These are phyloP conservation scores for Pythium sukuiense DNA, from an alignment of 352 stramenopile genomes.

Conservation along the genomic window DNA sequence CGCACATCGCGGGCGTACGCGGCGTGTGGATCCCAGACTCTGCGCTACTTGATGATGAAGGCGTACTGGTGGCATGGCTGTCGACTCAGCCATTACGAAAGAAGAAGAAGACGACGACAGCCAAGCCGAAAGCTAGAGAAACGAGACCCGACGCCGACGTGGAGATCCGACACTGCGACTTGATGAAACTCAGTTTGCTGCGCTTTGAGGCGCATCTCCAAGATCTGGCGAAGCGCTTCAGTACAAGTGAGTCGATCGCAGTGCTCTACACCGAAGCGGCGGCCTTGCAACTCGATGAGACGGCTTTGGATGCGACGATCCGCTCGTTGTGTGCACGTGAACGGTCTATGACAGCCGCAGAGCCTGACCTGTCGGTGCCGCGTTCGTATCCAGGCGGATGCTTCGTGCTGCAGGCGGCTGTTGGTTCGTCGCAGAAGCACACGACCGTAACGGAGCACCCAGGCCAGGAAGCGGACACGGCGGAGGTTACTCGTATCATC, in stretches of 20 bases:
- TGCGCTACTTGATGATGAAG: constrained; percentile 42
- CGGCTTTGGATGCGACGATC: constrained; percentile 25
- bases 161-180: constrained; percentile 14
- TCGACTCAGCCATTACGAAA: constrained; percentile 12
- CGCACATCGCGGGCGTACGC: constrained; percentile 24
- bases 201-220: constrained; percentile 41
- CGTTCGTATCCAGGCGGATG: constrained; percentile 15
- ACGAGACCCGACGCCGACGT: background rate
- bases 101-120: background rate
- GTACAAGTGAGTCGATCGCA: constrained; percentile 8
- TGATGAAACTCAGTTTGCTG: constrained; percentile 39
- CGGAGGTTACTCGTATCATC: background rate
- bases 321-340: constrained; percentile 34
- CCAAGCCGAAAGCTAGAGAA: background rate
- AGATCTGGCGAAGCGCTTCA: constrained; percentile 14
- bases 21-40: constrained; percentile 37
- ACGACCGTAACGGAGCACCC: background rate
- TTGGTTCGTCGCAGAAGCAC: background rate
- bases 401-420: constrained; percentile 37
- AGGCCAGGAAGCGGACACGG: background rate
- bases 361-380: constrained; percentile 25
- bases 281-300: constrained; percentile 23
- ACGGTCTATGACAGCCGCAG: constrained; percentile 26
- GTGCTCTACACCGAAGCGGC: constrained; percentile 19
- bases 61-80: constrained; percentile 41